Base-by-base conservation (phyloP, 306 rosid genomes). In the Prunus davidiana region DNA sequence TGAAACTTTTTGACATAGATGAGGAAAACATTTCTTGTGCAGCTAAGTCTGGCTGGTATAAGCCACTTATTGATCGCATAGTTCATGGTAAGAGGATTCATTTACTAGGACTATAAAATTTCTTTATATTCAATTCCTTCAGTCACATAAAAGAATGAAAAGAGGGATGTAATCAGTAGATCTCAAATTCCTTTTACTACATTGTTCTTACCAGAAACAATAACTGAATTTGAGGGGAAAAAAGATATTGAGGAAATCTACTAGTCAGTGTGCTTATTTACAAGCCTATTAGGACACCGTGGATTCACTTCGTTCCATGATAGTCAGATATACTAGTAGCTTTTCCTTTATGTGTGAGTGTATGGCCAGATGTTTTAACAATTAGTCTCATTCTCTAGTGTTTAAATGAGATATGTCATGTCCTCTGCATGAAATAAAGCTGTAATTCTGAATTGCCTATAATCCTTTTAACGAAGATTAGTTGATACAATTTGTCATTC, bases 11-110 rank as follows among this genome's bases (percentile, higher is more conserved):
- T 68, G 87, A 86, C 74, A 85, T 87, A 71, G 87, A 90, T 19
- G 92, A 88, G 83, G 83, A 73, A 54, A 83, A 68, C 75, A 87
- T 90, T 72, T 67, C 76, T 49, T 28, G 50, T 62, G 93, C 96
- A 34, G 96, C 97, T 55, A 84, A 64, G 67, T 78, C 86, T 80
- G 96, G 93, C 78, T 92, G 96, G 93, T 88, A 84, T 81, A 87
- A 81, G 77, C 97, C 97, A 22, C 92, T 92, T 46, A 82, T 85
- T 49, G 84, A 87, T 79, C 88, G 72, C 52, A 81, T 92, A 71
- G 75, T 84, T 78, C 81, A 43, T 76, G 96, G 97, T 92, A 88
- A 62, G 76, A 68, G 2, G 34, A 77, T 74, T n/a, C 69, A 70
- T 76, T 69, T 8, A 81, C 60, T 80, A 69, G 20, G 56, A 47